Evolutionary conservation across 352 stramenopile species (phyloP).

Genomic region (Globisporangium paroecandrum): DNA sequence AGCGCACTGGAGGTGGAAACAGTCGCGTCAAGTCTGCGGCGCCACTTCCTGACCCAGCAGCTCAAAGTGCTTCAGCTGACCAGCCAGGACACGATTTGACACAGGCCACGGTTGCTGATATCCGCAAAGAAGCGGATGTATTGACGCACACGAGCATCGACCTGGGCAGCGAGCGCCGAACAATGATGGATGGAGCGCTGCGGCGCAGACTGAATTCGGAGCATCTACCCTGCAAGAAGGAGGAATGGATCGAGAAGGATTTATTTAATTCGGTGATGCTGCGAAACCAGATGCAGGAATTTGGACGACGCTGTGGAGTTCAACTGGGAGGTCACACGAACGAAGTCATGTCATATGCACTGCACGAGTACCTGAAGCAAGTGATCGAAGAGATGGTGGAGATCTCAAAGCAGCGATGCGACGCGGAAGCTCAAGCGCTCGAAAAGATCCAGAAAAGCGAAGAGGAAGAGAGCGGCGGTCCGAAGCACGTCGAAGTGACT

Average conservation of each 20-base stretch:
- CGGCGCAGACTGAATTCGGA: slow-evolving; percentile 34
- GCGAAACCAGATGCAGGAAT: slow-evolving; percentile 46
- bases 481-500: slow-evolving; percentile 45
- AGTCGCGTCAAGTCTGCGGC: slow-evolving; percentile 30
- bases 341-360: slow-evolving; percentile 80
- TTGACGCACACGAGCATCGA: slow-evolving; percentile 84
- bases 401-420: slow-evolving; percentile 67
- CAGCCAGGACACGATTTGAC: slow-evolving; percentile 48
- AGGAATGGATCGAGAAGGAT: slow-evolving; percentile 78
- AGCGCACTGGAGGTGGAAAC: slow-evolving; percentile 36
- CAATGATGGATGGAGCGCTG: slow-evolving; percentile 69
- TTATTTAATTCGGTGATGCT: slow-evolving; percentile 75
- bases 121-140: slow-evolving; percentile 81
- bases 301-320: slow-evolving; percentile 48
- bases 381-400: slow-evolving; percentile 86
- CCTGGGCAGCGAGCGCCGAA: slow-evolving; percentile 58
- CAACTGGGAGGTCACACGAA: slow-evolving; percentile 50
- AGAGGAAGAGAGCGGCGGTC: slow-evolving; percentile 16
- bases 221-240: slow-evolving; percentile 63
- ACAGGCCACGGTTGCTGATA: slow-evolving; percentile 62
- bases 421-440: slow-evolving; percentile 44
- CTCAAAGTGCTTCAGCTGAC: slow-evolving; percentile 26
- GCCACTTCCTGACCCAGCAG: slow-evolving; percentile 25
- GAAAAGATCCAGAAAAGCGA: slow-evolving; percentile 49
- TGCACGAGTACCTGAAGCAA: slow-evolving; percentile 86